These are phyloP conservation scores for Teunomyces gatunensis DNA, from an alignment of 805 yeast genomes.

Conservation along the genomic window DNA sequence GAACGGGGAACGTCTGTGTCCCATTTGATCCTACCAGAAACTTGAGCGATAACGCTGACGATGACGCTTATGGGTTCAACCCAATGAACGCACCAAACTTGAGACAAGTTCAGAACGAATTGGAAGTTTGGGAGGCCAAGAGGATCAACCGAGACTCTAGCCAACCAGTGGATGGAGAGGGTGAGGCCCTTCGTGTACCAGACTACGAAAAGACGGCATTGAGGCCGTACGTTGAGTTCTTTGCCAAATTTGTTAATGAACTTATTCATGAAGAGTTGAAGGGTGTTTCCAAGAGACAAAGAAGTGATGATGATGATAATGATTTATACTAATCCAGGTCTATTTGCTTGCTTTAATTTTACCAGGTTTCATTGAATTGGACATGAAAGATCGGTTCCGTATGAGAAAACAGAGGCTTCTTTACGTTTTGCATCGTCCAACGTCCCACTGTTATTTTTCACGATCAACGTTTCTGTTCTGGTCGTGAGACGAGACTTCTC, in stretches of 20 bases:
- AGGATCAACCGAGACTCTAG: slow-evolving; percentile 27
- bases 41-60: slow-evolving; percentile 29
- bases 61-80: slow-evolving; percentile 56
- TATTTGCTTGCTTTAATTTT: neutral
- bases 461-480: slow-evolving; percentile 29
- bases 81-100: slow-evolving; percentile 82
- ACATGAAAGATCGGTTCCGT: slow-evolving; percentile 12
- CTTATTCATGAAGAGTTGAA: slow-evolving; percentile 55
- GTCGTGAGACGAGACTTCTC: neutral
- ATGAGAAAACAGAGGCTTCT: slow-evolving; percentile 7
- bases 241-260: slow-evolving; percentile 58
- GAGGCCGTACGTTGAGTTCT: slow-evolving; percentile 66
- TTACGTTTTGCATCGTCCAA: slow-evolving; percentile 20
- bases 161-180: slow-evolving; percentile 19
- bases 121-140: slow-evolving; percentile 48
- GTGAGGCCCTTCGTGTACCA: slow-evolving; percentile 19
- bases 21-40: slow-evolving; percentile 61
- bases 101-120: slow-evolving; percentile 58
- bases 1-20: slow-evolving; percentile 93
- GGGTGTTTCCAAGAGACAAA: slow-evolving; percentile 29
- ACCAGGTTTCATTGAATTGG: slow-evolving; percentile 9
- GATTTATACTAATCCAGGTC: neutral
- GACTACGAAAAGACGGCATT: slow-evolving; percentile 68
- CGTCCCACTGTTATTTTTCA: slow-evolving; percentile 38
- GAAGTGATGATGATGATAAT: slow-evolving; percentile 26